These are phyloP conservation scores for Kitagawia praeruptora DNA, from an alignment of 129 eudicot genomes.

Conservation along the genomic window DNA sequence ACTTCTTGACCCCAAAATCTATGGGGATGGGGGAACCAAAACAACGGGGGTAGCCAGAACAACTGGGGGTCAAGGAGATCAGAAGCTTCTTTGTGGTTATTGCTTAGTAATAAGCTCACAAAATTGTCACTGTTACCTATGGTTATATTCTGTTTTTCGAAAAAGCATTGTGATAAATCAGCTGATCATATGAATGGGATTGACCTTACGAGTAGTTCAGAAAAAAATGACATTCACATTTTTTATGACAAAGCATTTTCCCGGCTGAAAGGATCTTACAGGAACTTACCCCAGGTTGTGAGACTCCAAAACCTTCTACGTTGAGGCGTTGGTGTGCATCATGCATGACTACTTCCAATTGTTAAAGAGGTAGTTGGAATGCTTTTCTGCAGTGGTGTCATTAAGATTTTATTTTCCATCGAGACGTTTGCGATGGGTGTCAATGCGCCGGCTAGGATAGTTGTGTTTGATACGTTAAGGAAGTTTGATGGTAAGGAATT, in stretches of 20 bases:
- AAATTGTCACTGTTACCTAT: conserved; percentile 84
- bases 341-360: conserved; percentile 94
- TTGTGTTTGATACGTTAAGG: conserved; percentile 87
- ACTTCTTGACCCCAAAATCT: conserved; percentile 41
- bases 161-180: conserved; percentile 93
- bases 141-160: conserved; percentile 93
- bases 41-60: conserved; percentile 33
- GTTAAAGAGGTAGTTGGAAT: conserved; percentile 98
- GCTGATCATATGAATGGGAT: conserved; percentile 73
- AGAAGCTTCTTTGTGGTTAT: conserved; percentile 77
- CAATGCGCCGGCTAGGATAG: conserved; percentile 99
- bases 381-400: conserved; percentile 98
- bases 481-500: conserved; percentile 97
- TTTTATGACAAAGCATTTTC: conserved; percentile 97
- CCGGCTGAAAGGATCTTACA: conserved; percentile 91
- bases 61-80: conserved; percentile 61
- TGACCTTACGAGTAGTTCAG: conserved; percentile 84
- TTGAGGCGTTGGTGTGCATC: conserved; percentile 95
- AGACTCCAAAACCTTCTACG: conserved; percentile 87
- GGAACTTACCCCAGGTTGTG: conserved; percentile 92
- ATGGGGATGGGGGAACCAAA: conserved; percentile 43
- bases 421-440: conserved; percentile 99
- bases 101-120: conserved; percentile 70
- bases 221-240: conserved; percentile 80
- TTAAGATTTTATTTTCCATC: conserved; percentile 90